A percentile compares a stretch with the other conserved stretches of the same genome.
These are phyloP conservation scores for Leccinum ochraceum DNA, from an alignment of 768 basidiomycete species.

Conservation along the genomic window DNA sequence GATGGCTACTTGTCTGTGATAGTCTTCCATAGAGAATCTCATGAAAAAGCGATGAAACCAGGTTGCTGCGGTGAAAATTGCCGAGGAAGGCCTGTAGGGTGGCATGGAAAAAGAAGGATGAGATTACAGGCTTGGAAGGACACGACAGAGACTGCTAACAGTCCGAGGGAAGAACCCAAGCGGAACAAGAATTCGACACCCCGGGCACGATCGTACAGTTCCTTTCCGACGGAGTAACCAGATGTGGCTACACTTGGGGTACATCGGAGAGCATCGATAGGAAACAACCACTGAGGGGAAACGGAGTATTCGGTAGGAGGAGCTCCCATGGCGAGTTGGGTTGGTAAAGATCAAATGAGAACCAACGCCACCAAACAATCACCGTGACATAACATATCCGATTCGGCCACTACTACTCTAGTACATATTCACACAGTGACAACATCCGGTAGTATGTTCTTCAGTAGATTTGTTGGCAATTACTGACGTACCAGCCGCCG, in stretches of 20 bases:
- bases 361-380: slow-evolving; percentile 26
- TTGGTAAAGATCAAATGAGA: slow-evolving; percentile 9
- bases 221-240: slow-evolving; percentile 52
- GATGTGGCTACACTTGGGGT: slow-evolving; percentile 60
- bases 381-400: slow-evolving; percentile 21
- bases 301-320: slow-evolving; percentile 27
- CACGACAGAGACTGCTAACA: slow-evolving; percentile 52
- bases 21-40: slow-evolving; percentile 81
- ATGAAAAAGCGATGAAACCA: slow-evolving; percentile 94
- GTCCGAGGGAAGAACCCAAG: slow-evolving; percentile 69
- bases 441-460: not conserved
- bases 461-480: slow-evolving; percentile 13
- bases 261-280: slow-evolving; percentile 52
- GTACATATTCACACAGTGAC: not conserved
- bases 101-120: slow-evolving; percentile 12
- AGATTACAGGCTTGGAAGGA: slow-evolving; percentile 12
- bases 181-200: slow-evolving; percentile 88
- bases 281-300: slow-evolving; percentile 71
- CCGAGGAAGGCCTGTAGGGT: slow-evolving; percentile 65
- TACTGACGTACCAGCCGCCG: slow-evolving; percentile 12
- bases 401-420: not conserved
- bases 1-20: slow-evolving; percentile 64
- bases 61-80: slow-evolving; percentile 83
- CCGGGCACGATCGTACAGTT: slow-evolving; percentile 76
- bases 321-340: slow-evolving; percentile 20